These are phyloP conservation scores for Thermothielavioides terrestris DNA, from an alignment of 495 filamentous ascomycete genomes.

Conservation along the genomic window DNA sequence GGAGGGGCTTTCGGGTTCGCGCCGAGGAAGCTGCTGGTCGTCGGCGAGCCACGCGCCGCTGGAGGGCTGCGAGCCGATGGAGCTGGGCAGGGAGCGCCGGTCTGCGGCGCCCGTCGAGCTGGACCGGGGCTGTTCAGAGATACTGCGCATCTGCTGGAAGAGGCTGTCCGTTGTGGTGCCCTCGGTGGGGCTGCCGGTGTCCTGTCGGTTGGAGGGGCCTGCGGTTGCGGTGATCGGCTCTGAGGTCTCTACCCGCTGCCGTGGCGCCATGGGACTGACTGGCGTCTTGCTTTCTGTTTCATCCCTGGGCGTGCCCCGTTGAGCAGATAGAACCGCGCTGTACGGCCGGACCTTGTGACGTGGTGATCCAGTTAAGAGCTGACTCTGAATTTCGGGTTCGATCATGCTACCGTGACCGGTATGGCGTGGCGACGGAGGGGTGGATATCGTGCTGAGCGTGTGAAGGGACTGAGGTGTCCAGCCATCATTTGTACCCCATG, in stretches of 20 bases:
- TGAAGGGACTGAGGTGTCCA: constrained; percentile 17
- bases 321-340: not conserved
- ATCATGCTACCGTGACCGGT: not conserved
- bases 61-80: not conserved
- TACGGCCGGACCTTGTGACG: not conserved
- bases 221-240: not conserved
- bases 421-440: constrained; percentile 13
- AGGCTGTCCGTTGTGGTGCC: constrained; percentile 5
- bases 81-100: not conserved
- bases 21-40: not conserved
- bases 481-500: not conserved
- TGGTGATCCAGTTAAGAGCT: not conserved
- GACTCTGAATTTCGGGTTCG: constrained; percentile 2
- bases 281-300: not conserved
- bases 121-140: constrained; percentile 22
- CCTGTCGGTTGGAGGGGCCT: not conserved
- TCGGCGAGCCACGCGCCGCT: not conserved
- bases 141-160: constrained; percentile 28
- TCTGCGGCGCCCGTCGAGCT: not conserved
- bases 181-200: not conserved
- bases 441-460: constrained; percentile 17
- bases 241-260: not conserved
- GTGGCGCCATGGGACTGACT: not conserved
- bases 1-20: not conserved
- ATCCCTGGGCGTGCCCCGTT: not conserved